Evolutionary conservation across 805 yeast species (phyloP).

Genomic region (Ogataea paradorogensis): DNA sequence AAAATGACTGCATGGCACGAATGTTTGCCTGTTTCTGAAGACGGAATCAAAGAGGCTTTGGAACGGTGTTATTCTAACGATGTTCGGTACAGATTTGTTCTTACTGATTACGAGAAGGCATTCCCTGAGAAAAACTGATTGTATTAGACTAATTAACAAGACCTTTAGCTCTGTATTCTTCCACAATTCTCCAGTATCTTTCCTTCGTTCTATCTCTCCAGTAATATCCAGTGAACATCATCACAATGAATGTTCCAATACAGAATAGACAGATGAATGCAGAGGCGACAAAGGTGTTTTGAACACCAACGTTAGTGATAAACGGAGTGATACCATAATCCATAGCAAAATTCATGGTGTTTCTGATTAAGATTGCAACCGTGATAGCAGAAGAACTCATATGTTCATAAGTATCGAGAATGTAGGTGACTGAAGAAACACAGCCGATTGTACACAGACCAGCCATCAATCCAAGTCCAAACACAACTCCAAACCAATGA

Average conservation of each 20-base stretch:
- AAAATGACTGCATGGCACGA: constrained; percentile 63
- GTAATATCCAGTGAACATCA: constrained; percentile 35
- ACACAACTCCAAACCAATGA: constrained; percentile 54
- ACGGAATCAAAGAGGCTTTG: constrained; percentile 52
- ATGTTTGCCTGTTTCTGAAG: constrained; percentile 50
- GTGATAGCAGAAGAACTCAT: constrained; percentile 53
- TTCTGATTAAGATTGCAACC: constrained; percentile 55
- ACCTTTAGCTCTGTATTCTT: constrained; percentile 14
- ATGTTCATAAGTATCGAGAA: constrained; percentile 55
- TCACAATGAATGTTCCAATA: constrained; percentile 43
- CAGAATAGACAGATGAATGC: constrained; percentile 50
- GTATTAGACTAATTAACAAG: not conserved
- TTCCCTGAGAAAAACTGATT: not conserved
- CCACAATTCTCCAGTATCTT: constrained; percentile 36
- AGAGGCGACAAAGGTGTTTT: constrained; percentile 55
- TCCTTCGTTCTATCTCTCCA: constrained; percentile 36
- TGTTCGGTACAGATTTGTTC: constrained; percentile 62
- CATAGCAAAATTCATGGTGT: constrained; percentile 57
- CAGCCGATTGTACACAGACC: constrained; percentile 55
- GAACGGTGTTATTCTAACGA: constrained; percentile 53
- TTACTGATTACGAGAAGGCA: constrained; percentile 47
- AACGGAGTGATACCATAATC: constrained; percentile 61
- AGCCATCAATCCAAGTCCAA: constrained; percentile 56
- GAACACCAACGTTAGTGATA: constrained; percentile 49
- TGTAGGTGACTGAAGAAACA: constrained; percentile 49